Conservation (phyloP, 345 rosid species). For the Draba incana region DNA sequence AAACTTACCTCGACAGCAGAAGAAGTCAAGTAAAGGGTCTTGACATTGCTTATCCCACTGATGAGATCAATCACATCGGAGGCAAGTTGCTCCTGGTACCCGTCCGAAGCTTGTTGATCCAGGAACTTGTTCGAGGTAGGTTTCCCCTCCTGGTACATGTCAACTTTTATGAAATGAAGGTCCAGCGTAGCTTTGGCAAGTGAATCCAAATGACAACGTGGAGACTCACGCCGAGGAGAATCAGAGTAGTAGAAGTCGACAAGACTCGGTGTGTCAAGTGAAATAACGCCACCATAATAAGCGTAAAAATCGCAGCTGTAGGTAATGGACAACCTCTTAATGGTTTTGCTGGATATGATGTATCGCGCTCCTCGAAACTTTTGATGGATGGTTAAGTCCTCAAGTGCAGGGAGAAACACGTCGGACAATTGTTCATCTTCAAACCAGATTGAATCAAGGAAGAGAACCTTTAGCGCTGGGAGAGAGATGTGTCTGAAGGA, state of each 20-base stretch:
- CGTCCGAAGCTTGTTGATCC: too few relatives aligned
- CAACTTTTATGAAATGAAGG: not conserved
- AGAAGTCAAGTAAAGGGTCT: not conserved
- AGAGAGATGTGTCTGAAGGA: not conserved
- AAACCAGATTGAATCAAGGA: not conserved
- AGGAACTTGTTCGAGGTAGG: too few relatives aligned
- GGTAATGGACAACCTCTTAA: not conserved
- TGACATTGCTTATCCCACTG: not conserved
- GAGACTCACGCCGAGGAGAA: too few relatives aligned
- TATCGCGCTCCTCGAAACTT: not conserved
- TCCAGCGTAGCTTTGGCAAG: not conserved
- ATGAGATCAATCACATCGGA: not conserved
- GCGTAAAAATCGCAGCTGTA: not conserved
- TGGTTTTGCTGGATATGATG: not conserved
- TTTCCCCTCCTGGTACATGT: too few relatives aligned
- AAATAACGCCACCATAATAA: not conserved
- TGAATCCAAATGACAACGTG: not conserved
- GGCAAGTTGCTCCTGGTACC: too few relatives aligned
- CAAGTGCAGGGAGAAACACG: not conserved
- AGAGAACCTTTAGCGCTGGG: not conserved
- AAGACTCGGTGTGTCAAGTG: not conserved
- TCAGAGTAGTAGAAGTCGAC: too few relatives aligned
- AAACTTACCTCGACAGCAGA: constrained; percentile 5
- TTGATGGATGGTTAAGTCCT: not conserved
- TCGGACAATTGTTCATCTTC: not conserved